phyloP scores from a whole-genome alignment of 352 stramenopile genomes.

The Hyaloperonospora arabidopsidis region DNA sequence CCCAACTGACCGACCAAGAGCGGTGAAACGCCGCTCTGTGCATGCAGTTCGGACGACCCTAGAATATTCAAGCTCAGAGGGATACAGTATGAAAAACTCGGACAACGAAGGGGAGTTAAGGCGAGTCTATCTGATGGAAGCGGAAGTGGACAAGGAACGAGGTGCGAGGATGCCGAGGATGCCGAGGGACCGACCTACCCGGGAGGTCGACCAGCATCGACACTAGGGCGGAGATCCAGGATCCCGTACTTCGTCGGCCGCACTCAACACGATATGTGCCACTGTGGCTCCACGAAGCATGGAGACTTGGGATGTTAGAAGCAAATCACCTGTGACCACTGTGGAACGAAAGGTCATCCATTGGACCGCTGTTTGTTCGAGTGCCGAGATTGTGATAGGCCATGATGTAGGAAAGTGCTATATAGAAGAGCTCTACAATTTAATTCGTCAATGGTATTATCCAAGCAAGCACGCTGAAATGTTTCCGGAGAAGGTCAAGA shows the following conservation, averaged over 20 bases:
- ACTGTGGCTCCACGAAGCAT: not conserved
- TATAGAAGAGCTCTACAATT: not conserved
- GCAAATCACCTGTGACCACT: not conserved
- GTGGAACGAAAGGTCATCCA: not conserved
- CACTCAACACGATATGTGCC: not conserved
- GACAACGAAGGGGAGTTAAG: not conserved
- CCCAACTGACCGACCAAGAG: not conserved
- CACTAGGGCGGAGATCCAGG: not conserved
- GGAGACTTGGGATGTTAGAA: not conserved
- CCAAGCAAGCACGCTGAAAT: too few species aligned
- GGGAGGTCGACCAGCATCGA: not conserved
- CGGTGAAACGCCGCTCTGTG: too few species aligned
- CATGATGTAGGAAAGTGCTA: not conserved
- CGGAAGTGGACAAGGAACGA: not conserved
- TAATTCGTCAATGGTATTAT: not conserved
- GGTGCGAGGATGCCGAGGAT: not conserved
- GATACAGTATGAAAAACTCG: too few species aligned
- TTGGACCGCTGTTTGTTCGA: not conserved
- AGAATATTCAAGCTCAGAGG: not conserved
- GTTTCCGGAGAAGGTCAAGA: too few species aligned
- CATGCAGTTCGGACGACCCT: not conserved
- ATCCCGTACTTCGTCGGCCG: not conserved
- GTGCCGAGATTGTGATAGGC: not conserved
- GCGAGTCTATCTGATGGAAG: not conserved
- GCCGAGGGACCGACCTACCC: not conserved